Base-by-base conservation (phyloP, 2,329 filamentous ascomycete species). In the Metarhizium anisopliae region DNA sequence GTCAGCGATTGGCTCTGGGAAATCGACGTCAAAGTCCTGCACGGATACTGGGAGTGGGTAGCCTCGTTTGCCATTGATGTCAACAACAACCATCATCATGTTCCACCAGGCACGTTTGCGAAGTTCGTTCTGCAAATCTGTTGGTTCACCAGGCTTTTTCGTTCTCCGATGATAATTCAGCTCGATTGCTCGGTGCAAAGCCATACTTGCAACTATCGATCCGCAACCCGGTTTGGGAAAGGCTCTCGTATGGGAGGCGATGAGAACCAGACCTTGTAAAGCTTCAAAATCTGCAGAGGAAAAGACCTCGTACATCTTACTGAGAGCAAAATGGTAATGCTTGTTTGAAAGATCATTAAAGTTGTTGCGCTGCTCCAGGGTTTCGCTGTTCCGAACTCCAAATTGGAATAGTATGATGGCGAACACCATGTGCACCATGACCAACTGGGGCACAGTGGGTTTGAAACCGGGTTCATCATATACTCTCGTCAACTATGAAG, bases 191-290 rank as follows among this genome's bases (percentile, higher is more conserved):
- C 87, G 74, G 5, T 83, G 77, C 47, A 92, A 74, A 1, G 87
- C 81, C 50, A 82, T 77, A 53, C 81, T 82, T 36, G 80, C 80
- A 58, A 92, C 77, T 61, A 87, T 79, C 71, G 85, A 86, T 54
- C 86, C 87, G 47, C 86, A 83, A 13, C 87, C 88, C 1, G 90
- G 88, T 63, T 92, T 90, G 35, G 89, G 87, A 57, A 94, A 91
- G 52, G 83, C 84, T 57, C 90, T 83, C 4, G 89, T 80, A 66
- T 93, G 87, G 3, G 82, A 72, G 57, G 84, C 84, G 18, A 95
- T 82, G 71, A 94, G 73, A 11, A 84, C 77, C 63, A 94, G 68
- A 3, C 87, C 89, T 68, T 94, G 89, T 7, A 91, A 77, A 53
- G 89, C 82, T 50, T 82, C 74, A 14, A 91, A 70, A 0, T 82